Percentiles rank a stretch among this genome's conserved stretches.
phyloP scores from a whole-genome alignment of 495 filamentous ascomycete species.

The Melanomma pulvis-pyrius region DNA sequence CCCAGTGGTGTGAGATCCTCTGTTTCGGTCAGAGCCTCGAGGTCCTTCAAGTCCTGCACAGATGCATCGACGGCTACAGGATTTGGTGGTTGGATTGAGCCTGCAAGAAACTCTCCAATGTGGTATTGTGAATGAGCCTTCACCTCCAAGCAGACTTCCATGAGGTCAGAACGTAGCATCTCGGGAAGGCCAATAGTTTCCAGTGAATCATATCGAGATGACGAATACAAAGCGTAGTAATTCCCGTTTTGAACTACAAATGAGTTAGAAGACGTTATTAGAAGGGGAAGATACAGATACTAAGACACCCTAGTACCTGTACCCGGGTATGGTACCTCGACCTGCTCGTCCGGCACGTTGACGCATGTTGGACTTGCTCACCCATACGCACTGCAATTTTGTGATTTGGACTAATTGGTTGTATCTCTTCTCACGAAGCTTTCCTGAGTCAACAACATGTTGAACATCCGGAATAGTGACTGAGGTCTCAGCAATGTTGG shows the following conservation, averaged over 20 bases:
- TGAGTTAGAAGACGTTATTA: no score
- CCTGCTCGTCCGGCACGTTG: constrained; percentile 64
- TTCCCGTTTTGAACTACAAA: constrained; percentile 59
- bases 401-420: constrained; percentile 52
- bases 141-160: constrained; percentile 54
- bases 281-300: no score
- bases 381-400: constrained; percentile 55
- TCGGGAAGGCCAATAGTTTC: constrained; percentile 53
- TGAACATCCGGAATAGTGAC: constrained; percentile 63
- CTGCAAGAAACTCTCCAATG: constrained; percentile 53
- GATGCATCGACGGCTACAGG: constrained; percentile 50
- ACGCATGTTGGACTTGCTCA: constrained; percentile 57
- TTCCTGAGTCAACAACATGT: constrained; percentile 61
- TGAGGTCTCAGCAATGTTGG: constrained; percentile 65
- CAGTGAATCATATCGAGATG: constrained; percentile 54
- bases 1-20: constrained; percentile 60
- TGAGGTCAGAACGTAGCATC: constrained; percentile 55
- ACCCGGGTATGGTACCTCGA: no score
- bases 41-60: constrained; percentile 49
- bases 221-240: constrained; percentile 60
- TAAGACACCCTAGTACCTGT: no score
- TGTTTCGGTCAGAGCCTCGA: constrained; percentile 55
- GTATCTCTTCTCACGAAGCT: constrained; percentile 56
- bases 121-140: constrained; percentile 51
- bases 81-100: constrained; percentile 58